These are phyloP conservation scores for Rhizopus delemar DNA, from an alignment of 371 early-diverging fungal species.

Conservation along the genomic window DNA sequence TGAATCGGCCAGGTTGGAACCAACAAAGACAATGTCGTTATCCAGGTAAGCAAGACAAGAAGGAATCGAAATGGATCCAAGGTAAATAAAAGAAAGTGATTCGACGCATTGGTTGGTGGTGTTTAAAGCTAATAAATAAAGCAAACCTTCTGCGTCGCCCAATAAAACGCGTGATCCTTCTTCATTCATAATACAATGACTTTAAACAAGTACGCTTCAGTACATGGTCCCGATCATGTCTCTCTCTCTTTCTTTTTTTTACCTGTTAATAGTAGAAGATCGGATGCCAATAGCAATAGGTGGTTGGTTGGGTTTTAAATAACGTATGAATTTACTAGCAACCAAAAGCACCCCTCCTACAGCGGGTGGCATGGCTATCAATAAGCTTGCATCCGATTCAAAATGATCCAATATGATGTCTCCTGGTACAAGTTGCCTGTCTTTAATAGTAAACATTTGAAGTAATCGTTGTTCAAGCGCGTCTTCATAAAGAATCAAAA, in stretches of 20 bases:
- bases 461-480: constrained; percentile 63
- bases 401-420: constrained; percentile 55
- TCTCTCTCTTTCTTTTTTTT: background rate
- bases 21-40: constrained; percentile 78
- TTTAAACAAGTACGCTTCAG: constrained; percentile 12
- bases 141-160: constrained; percentile 71
- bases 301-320: constrained; percentile 47
- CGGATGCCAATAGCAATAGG: constrained; percentile 59
- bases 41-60: constrained; percentile 77
- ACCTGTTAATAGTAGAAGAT: constrained; percentile 51
- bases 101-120: constrained; percentile 23
- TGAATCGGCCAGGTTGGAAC: constrained; percentile 86
- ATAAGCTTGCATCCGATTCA: constrained; percentile 55
- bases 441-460: constrained; percentile 59
- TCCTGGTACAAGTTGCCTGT: constrained; percentile 48
- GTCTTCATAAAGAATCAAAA: constrained; percentile 80
- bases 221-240: no score
- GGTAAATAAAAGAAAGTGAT: constrained; percentile 27
- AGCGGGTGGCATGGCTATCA: constrained; percentile 62
- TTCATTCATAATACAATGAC: constrained; percentile 50
- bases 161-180: constrained; percentile 70
- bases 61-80: constrained; percentile 62
- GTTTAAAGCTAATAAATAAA: constrained; percentile 54
- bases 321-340: constrained; percentile 69
- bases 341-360: constrained; percentile 72